These are phyloP conservation scores for Linnemannia zychae DNA, from an alignment of 192 early-diverging fungal genomes.

Conservation along the genomic window DNA sequence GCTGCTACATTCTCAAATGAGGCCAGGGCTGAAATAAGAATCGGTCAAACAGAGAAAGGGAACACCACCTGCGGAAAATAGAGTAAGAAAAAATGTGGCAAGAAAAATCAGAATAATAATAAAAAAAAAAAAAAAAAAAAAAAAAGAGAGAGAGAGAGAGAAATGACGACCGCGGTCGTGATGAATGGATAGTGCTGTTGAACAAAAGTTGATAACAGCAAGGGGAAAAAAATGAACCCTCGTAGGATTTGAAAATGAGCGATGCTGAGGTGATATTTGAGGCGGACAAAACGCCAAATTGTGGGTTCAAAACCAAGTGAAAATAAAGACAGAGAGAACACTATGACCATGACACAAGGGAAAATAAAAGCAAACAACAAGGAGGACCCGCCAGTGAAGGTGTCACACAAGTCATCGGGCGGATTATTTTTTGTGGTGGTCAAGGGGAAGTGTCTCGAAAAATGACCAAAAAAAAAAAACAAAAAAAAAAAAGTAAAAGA, in stretches of 20 bases:
- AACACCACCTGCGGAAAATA: background rate
- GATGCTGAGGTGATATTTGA: background rate
- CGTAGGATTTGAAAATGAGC: background rate
- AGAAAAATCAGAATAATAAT: too few species aligned
- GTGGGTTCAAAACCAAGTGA: background rate
- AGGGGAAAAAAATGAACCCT: too few species aligned
- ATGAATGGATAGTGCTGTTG: too few species aligned
- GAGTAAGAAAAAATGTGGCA: background rate
- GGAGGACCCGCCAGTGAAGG: background rate
- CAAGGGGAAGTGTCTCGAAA: background rate
- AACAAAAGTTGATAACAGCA: too few species aligned
- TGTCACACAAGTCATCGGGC: background rate
- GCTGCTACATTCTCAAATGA: background rate
- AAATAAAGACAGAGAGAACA: background rate
- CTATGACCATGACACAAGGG: background rate
- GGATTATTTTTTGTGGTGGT: slow-evolving; percentile 7
- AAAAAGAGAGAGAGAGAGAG: too few species aligned
- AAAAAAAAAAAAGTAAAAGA: background rate
- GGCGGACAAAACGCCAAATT: background rate
- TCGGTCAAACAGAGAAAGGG: background rate
- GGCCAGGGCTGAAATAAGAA: background rate
- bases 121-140: too few species aligned
- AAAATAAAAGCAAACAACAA: background rate
- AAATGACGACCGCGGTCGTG: too few species aligned
- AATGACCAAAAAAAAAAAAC: background rate